Evolutionary conservation across 2,329 filamentous ascomycete species (phyloP).

Genomic region (Neospermospora avenae): DNA sequence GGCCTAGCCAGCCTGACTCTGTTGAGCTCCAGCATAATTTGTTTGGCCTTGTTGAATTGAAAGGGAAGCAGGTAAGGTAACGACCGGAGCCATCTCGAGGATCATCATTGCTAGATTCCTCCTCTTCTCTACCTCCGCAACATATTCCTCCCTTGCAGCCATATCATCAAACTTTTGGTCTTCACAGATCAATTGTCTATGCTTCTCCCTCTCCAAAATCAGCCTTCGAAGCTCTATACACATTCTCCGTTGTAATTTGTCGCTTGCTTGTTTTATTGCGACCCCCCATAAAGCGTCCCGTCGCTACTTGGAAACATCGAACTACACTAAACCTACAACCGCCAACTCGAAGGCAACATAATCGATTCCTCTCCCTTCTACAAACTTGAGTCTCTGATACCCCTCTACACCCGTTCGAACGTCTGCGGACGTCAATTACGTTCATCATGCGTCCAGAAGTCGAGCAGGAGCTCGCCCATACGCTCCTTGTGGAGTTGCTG

Average conservation of each 20-base stretch:
- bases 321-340: conserved; percentile 9
- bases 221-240: not conserved
- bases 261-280: conserved; percentile 10
- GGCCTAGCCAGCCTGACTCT: not conserved
- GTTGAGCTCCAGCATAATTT: conserved; percentile 11
- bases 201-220: conserved; percentile 1
- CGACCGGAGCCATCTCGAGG: conserved; percentile 6
- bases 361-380: not conserved
- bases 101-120: conserved; percentile 11
- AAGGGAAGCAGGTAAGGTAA: not conserved
- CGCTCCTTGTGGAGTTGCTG: conserved; percentile 94
- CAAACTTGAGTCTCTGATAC: conserved; percentile 12
- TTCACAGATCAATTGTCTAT: conserved; percentile 9
- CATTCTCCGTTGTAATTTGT: conserved; percentile 5
- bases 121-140: conserved; percentile 8
- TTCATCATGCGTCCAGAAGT: conserved; percentile 91
- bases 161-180: conserved; percentile 12
- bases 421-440: conserved; percentile 31
- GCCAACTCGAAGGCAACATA: conserved; percentile 5
- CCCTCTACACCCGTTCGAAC: conserved; percentile 20
- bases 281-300: conserved; percentile 8
- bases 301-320: conserved; percentile 12
- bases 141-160: conserved; percentile 5
- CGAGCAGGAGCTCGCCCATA: conserved; percentile 98
- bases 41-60: no score